Evolutionary conservation across 2,329 filamentous ascomycete species (phyloP).

Genomic region (Neophaeococcomyces mojaviensis): DNA sequence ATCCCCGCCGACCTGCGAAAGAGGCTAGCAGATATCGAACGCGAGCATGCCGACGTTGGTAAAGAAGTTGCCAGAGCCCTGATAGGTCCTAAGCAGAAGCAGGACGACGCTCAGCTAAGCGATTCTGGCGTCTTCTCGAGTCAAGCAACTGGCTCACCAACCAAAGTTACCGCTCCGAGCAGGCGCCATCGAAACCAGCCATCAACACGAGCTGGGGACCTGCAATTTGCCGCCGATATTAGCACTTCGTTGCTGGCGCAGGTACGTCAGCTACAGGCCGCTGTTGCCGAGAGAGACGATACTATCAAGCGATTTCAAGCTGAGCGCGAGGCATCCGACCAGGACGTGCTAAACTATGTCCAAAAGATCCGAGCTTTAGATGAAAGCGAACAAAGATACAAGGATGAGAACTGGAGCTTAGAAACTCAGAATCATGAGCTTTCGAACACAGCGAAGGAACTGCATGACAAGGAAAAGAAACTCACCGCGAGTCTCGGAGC

Average conservation of each 20-base stretch:
- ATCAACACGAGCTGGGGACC: constrained; percentile 81
- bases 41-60: constrained; percentile 90
- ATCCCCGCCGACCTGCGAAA: constrained; percentile 74
- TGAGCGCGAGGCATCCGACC: constrained; percentile 72
- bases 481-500: constrained; percentile 65
- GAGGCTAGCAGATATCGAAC: constrained; percentile 79
- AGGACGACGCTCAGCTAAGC: constrained; percentile 57
- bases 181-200: constrained; percentile 87
- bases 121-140: constrained; percentile 72
- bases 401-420: constrained; percentile 97
- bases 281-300: constrained; percentile 82
- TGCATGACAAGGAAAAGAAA: constrained; percentile 74
- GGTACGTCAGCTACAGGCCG: constrained; percentile 77
- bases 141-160: constrained; percentile 76
- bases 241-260: constrained; percentile 91
- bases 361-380: constrained; percentile 76
- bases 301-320: constrained; percentile 65
- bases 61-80: constrained; percentile 83
- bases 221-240: constrained; percentile 97
- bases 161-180: constrained; percentile 79
- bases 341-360: constrained; percentile 69
- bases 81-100: constrained; percentile 69
- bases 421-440: constrained; percentile 88
- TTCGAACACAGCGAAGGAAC: constrained; percentile 63
- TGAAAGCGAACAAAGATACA: constrained; percentile 91